Evolutionary conservation across 2,329 filamentous ascomycete species (phyloP).

Genomic region (Pseudogymnoascus sp.): DNA sequence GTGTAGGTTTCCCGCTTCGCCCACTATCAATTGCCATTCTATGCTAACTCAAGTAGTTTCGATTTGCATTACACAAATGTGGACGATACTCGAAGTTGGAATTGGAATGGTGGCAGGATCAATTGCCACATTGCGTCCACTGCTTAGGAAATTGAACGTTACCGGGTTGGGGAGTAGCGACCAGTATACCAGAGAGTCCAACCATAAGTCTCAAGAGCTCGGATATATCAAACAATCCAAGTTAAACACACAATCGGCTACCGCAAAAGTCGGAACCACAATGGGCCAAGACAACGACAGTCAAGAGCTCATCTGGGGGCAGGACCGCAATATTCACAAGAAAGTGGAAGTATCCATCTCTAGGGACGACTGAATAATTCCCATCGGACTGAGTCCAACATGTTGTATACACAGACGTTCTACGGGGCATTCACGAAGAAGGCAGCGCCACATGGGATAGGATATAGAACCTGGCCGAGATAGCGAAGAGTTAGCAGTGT

Average conservation of each 20-base stretch:
- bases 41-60: constrained; percentile 1
- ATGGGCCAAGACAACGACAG: background rate
- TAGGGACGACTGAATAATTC: background rate
- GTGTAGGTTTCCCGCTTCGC: constrained; percentile 4
- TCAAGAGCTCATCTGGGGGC: background rate
- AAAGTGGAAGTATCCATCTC: background rate
- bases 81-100: constrained; percentile 49
- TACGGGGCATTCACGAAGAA: background rate
- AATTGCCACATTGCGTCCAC: constrained; percentile 45
- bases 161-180: constrained; percentile 12
- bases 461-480: background rate
- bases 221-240: background rate
- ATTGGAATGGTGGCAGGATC: constrained; percentile 47
- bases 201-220: background rate
- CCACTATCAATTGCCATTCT: background rate
- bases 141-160: constrained; percentile 33
- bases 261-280: background rate
- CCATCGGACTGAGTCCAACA: background rate
- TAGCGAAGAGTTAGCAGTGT: background rate
- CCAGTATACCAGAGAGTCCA: background rate
- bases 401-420: background rate
- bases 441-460: background rate
- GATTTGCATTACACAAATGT: constrained; percentile 47
- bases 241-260: background rate
- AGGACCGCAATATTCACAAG: background rate